Conservation (phyloP, 73 alveolate genomes). For the Symbiodinium pilosum region DNA sequence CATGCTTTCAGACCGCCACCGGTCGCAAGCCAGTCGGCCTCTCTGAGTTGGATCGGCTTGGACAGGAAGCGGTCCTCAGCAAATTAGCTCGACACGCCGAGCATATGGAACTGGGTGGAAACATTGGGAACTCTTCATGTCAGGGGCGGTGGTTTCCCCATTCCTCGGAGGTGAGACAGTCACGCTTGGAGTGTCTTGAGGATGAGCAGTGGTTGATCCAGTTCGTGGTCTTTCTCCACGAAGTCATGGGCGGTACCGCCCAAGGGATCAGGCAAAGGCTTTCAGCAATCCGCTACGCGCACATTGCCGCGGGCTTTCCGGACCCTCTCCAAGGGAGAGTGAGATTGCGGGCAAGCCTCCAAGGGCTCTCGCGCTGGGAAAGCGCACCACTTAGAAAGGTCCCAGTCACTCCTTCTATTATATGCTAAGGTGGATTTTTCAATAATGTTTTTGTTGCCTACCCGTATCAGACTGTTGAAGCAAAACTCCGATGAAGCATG, state of each 20-base stretch:
- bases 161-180: no score
- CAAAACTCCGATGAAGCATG: no score
- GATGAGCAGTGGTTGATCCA: no score
- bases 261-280: neutral
- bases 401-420: neutral
- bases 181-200: no score
- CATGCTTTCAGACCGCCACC: no score
- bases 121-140: no score
- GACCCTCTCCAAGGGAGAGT: neutral
- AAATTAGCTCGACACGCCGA: neutral
- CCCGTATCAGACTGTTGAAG: no score
- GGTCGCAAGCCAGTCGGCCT: no score
- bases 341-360: neutral
- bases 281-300: neutral
- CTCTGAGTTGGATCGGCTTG: neutral
- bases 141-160: no score
- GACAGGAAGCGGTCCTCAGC: neutral
- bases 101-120: neutral
- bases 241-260: neutral
- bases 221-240: no score
- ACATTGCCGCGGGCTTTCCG: neutral
- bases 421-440: neutral
- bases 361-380: neutral
- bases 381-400: neutral
- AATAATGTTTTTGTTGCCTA: no score